Base-by-base conservation (phyloP, 1,139 yeast genomes). In the Lodderomyces jiufengensis region DNA sequence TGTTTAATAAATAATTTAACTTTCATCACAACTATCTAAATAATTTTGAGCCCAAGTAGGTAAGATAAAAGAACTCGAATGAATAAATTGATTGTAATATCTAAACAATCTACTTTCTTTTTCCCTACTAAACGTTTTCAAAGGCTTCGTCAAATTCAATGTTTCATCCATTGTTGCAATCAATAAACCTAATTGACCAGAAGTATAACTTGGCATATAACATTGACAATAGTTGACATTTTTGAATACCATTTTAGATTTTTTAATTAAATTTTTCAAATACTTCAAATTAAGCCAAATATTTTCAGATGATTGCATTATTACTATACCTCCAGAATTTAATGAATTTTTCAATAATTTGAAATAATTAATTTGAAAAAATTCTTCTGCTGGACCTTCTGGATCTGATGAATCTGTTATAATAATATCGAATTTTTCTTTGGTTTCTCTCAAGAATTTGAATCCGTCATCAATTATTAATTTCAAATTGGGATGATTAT, bases 331-430 rank as follows among this genome's bases (percentile, higher is more conserved):
- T 22, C 95, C 94, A 47, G 81, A 71, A 27, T 78, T 73, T 41
- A 90, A 72, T 2, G 95, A 87, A 42, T 77, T 76, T 44, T 68
- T 57, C 39, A 92, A 66, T 36, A 92, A 69, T 53, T 77, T 70
- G 61, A 90, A 92, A 66, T 90, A 92, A 42, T 78, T 79, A 47
- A 76, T 73, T 61, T 88, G 90, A 70, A 92, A 92, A 48, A 92
- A 84, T 32, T 87, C 86, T 52, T 82, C 95, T 3, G 98, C 98
- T 8, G 98, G 98, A 1, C 98, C 98, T 53, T 92, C 97, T 2
- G 97, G 97, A 59, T 92, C 98, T 9, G 95, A 84, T 8, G 96
- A 85, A 59, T 92, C 98, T 25, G 97, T 88, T 50, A 92, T 88
- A 48, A 92, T 88, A 33, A 90, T 83, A 59, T 92, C 97, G 55